phyloP scores from a whole-genome alignment of 129 eudicot species.

The Chrysanthemum makinoi region DNA sequence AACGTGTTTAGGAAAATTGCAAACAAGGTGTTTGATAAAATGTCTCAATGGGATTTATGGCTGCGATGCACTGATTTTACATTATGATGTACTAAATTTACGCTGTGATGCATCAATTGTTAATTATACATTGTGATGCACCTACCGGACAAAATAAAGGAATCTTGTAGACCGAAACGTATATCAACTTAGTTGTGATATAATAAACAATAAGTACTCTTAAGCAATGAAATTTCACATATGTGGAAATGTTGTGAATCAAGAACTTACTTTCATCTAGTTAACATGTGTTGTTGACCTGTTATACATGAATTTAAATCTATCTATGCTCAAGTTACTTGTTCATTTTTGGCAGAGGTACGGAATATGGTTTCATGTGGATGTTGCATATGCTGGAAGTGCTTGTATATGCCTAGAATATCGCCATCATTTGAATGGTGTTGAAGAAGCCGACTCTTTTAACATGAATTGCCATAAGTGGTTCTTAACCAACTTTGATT shows the following conservation, averaged over 20 bases:
- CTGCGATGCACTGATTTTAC: too few species aligned
- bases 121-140: neutral
- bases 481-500: conserved; percentile 92
- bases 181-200: conserved; percentile 5
- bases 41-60: too few species aligned
- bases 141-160: neutral
- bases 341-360: conserved; percentile 50
- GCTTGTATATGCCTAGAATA: conserved; percentile 92
- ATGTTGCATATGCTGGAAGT: conserved; percentile 99
- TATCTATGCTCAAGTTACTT: conserved; percentile 17
- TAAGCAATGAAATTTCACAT: neutral
- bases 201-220: neutral
- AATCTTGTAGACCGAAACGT: neutral
- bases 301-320: neutral
- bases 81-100: too few species aligned
- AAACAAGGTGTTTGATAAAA: too few species aligned
- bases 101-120: too few species aligned
- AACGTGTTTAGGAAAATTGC: too few species aligned
- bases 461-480: conserved; percentile 97
- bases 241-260: neutral
- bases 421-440: conserved; percentile 76
- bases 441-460: conserved; percentile 92
- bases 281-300: neutral
- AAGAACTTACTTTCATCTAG: neutral
- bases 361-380: conserved; percentile 87